Conservation (phyloP, 108 stramenopile species). For the Nitzschia palea region DNA sequence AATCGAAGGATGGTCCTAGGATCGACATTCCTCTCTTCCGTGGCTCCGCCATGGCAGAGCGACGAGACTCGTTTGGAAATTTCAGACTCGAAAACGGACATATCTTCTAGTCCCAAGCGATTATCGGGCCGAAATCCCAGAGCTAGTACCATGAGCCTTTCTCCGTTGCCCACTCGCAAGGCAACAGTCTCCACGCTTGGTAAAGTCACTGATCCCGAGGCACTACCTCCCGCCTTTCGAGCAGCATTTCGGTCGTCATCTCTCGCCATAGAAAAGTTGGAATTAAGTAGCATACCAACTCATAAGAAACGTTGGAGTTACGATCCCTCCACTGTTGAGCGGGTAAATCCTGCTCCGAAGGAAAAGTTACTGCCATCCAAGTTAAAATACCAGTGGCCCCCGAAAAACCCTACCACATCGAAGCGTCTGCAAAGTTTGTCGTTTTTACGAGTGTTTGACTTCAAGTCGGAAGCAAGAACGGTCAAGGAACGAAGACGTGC, state of each 20-base stretch:
- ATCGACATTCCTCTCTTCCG: too few relatives aligned
- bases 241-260: not conserved
- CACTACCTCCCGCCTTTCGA: not conserved
- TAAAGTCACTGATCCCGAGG: not conserved
- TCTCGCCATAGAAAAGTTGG: too few relatives aligned
- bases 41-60: too few relatives aligned
- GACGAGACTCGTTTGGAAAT: too few relatives aligned
- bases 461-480: not conserved
- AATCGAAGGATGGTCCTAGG: too few relatives aligned
- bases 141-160: too few relatives aligned
- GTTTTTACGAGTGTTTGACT: not conserved
- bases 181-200: too few relatives aligned
- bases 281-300: too few relatives aligned
- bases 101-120: not conserved
- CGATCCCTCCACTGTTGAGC: not conserved
- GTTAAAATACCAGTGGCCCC: constrained; percentile 1
- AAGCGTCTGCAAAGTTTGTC: not conserved
- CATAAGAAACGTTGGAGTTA: too few relatives aligned
- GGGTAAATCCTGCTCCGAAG: not conserved
- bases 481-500: not conserved
- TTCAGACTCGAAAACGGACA: not conserved
- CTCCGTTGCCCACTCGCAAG: not conserved
- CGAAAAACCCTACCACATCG: not conserved
- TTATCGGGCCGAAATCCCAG: too few relatives aligned
- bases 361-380: not conserved